Conservation (phyloP, 495 filamentous ascomycete genomes). For the Aspergillus bertholletiae region DNA sequence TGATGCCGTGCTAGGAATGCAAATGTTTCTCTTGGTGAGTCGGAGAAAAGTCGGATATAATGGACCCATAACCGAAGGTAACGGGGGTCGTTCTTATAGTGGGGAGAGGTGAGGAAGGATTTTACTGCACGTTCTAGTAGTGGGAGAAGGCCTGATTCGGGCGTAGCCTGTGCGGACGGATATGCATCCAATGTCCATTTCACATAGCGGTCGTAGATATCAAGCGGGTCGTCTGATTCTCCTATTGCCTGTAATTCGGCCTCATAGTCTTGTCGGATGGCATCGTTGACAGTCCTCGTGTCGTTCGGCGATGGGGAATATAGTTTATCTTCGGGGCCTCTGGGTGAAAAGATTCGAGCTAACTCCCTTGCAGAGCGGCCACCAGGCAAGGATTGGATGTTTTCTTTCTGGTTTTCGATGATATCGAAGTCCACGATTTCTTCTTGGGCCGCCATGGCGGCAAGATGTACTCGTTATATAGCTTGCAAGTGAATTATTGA, state of each 20-base stretch:
- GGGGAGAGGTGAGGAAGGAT: slow-evolving; percentile 72
- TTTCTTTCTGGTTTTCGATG: slow-evolving; percentile 96
- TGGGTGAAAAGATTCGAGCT: slow-evolving; percentile 74
- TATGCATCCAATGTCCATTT: slow-evolving; percentile 95
- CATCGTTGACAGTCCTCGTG: slow-evolving; percentile 72
- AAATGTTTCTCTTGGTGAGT: slow-evolving; percentile 87
- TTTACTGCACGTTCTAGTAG: slow-evolving; percentile 91
- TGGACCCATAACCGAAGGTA: slow-evolving; percentile 92
- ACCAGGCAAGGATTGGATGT: slow-evolving; percentile 88
- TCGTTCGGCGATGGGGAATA: slow-evolving; percentile 59
- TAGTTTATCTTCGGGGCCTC: slow-evolving; percentile 41
- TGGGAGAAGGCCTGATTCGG: slow-evolving; percentile 81
- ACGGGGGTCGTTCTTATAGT: slow-evolving; percentile 92
- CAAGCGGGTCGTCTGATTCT: slow-evolving; percentile 92
- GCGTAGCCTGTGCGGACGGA: slow-evolving; percentile 87
- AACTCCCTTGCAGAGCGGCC: slow-evolving; percentile 89
- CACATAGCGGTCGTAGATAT: slow-evolving; percentile 94
- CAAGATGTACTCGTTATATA: slow-evolving; percentile 8
- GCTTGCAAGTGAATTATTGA: background rate
- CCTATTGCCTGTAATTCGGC: slow-evolving; percentile 69
- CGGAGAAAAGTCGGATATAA: slow-evolving; percentile 89
- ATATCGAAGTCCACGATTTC: slow-evolving; percentile 86
- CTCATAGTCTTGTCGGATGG: slow-evolving; percentile 80
- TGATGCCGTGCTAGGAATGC: slow-evolving; percentile 84
- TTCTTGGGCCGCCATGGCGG: slow-evolving; percentile 48